Conservation (phyloP, 2,329 filamentous ascomycete genomes). For the Neurospora crassa region DNA sequence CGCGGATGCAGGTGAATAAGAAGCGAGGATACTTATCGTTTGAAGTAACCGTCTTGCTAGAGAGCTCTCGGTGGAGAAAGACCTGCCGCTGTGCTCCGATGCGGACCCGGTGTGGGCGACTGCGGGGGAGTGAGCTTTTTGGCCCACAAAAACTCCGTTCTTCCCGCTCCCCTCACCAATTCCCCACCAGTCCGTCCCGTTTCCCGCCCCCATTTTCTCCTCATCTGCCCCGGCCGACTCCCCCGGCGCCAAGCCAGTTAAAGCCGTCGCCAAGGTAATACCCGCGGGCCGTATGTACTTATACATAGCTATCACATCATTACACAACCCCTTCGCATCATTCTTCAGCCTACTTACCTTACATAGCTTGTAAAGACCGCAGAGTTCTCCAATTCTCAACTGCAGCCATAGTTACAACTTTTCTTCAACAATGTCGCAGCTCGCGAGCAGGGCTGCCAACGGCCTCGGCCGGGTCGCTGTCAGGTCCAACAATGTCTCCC, state of each 20-base stretch:
- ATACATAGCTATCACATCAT: neutral
- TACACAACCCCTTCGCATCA: neutral
- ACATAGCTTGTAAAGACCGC: neutral
- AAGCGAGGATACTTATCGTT: too few species aligned
- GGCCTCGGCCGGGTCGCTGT: constrained; percentile 9
- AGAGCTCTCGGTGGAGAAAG: neutral
- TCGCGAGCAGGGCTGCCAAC: constrained; percentile 17
- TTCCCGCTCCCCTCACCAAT: neutral
- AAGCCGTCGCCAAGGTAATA: neutral
- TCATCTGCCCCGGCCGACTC: neutral
- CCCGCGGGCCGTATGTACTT: neutral
- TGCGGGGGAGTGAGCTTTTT: neutral
- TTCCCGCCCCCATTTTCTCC: neutral
- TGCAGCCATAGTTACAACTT: neutral
- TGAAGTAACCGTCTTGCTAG: too few species aligned
- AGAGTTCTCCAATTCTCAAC: neutral
- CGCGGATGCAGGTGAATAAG: too few species aligned
- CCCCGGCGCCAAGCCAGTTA: neutral
- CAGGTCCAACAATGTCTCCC: constrained; percentile 4
- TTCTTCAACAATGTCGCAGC: constrained; percentile 17
- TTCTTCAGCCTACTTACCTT: neutral
- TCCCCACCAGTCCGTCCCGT: neutral
- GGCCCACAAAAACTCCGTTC: neutral
- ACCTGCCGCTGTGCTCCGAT: neutral
- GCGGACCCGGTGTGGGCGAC: neutral